Percentiles rank a stretch among this genome's conserved stretches.
Evolutionary conservation across 2,329 filamentous ascomycete genomes (phyloP).

Genomic region (Alternaria postmessia): DNA sequence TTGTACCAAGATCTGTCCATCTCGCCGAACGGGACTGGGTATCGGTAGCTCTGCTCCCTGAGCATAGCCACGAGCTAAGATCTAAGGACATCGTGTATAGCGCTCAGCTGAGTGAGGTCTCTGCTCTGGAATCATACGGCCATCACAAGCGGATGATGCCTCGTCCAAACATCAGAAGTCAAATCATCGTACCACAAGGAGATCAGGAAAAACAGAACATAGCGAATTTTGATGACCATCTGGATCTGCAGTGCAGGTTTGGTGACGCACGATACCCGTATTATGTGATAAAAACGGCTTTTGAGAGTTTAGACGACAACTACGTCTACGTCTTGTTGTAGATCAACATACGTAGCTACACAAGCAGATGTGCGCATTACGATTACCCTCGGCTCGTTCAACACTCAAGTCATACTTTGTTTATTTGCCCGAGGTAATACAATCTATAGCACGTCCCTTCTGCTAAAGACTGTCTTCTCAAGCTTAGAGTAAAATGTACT

Average conservation of each 20-base stretch:
- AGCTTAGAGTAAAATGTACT: neutral
- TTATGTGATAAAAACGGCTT: neutral
- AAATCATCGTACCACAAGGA: neutral
- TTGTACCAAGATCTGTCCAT: neutral
- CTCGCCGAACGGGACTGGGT: conserved; percentile 1
- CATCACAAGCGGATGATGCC: neutral
- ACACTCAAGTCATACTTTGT: neutral
- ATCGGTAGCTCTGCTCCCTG: neutral
- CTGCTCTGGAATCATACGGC: neutral
- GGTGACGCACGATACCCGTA: neutral
- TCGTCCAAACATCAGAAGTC: neutral
- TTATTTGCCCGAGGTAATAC: neutral
- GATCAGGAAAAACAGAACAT: neutral
- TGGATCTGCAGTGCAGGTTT: conserved; percentile 4
- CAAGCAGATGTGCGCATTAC: neutral
- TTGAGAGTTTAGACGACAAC: neutral
- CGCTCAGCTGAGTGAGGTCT: neutral
- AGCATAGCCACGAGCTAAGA: neutral
- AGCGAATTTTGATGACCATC: neutral
- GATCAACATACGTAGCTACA: neutral
- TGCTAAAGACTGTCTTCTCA: neutral
- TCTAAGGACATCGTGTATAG: neutral
- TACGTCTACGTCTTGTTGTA: neutral
- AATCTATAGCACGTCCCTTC: neutral
- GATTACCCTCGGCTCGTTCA: neutral